Evolutionary conservation across 352 stramenopile genomes (phyloP).

Genomic region (Globisporangium sylvaticum): DNA sequence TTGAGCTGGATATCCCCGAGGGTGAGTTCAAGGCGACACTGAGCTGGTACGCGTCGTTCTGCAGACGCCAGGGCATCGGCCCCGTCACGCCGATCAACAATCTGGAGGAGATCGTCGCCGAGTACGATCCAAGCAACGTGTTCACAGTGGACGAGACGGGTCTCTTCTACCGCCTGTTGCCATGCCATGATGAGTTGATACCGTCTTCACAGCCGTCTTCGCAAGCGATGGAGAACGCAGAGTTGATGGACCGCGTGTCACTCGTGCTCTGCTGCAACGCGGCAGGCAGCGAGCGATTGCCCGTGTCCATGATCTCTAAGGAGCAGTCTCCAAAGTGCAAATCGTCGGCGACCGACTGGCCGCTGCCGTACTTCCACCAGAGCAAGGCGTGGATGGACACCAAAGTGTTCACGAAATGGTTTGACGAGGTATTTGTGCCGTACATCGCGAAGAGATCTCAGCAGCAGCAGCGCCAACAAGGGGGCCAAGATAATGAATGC

Average conservation of each 20-base stretch:
- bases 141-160: conserved; percentile 18
- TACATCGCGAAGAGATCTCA: not conserved
- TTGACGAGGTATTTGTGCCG: conserved; percentile 13
- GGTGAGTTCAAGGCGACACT: conserved; percentile 12
- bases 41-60: conserved; percentile 12
- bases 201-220: not conserved
- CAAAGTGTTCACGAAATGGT: conserved; percentile 16
- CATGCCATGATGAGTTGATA: not conserved
- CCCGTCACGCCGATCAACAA: conserved; percentile 7
- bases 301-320: conserved; percentile 14
- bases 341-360: not conserved
- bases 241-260: conserved; percentile 9
- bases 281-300: conserved; percentile 5
- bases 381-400: conserved; percentile 16
- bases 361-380: conserved; percentile 14
- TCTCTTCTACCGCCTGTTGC: conserved; percentile 15
- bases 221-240: not conserved
- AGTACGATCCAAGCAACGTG: conserved; percentile 10
- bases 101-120: conserved; percentile 7
- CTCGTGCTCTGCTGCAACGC: conserved; percentile 21
- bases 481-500: not conserved
- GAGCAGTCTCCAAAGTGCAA: not conserved
- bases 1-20: conserved; percentile 5
- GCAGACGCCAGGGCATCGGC: conserved; percentile 5
- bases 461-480: not conserved